Base-by-base conservation (phyloP, 345 rosid genomes). In the Hypericum androsaemum region DNA sequence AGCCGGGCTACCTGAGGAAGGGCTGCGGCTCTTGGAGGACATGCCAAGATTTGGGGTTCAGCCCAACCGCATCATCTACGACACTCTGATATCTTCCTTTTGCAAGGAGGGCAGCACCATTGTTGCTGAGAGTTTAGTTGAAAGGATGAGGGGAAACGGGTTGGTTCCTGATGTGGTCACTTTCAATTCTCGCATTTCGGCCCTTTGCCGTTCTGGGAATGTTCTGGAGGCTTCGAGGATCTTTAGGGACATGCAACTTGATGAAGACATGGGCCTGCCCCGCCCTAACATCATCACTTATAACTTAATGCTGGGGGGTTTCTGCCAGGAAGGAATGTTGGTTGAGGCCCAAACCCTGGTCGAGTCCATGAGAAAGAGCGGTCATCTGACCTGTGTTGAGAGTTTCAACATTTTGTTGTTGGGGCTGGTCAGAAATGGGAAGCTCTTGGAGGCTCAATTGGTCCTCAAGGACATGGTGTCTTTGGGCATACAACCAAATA, bases 211-310 rank as follows among this genome's bases (percentile, higher is more conserved):
- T 37, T 61, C 71, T 10, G 85, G 98, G 50, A 83, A 85, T 55
- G 70, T 83, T 67, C 70, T 83, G 1, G 95, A 92, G 37, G 98
- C 97, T 38, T 85, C 89, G 55, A 77, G 90, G 57, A 88, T 92
- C 66, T 92, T 88, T 65, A 78, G 95, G 40, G 98, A 92, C 60
- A 88, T 92, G 97, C 84, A 81, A 61, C 47, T 76, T 12, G 98
- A 83, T 68, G 77, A 74, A 57, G 78, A 67, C 43, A 53, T 81
- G 58, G 97, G 98, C 68, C 69, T 92, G 64, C 97, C 98, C 53
- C 79, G 61, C 59, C 98, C 97, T 12, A 83, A 82, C 73, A 14
- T 57, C 45, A 56, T 83, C 60, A 85, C 94, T 0, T 85, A 85
- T 64, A 85, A 92, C 67, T 73, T 88, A 72, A 80, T 92, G 88